Percentiles rank a stretch among this genome's conserved stretches.
phyloP scores from a whole-genome alignment of 495 filamentous ascomycete species.

The Achaetomiella virescens region DNA sequence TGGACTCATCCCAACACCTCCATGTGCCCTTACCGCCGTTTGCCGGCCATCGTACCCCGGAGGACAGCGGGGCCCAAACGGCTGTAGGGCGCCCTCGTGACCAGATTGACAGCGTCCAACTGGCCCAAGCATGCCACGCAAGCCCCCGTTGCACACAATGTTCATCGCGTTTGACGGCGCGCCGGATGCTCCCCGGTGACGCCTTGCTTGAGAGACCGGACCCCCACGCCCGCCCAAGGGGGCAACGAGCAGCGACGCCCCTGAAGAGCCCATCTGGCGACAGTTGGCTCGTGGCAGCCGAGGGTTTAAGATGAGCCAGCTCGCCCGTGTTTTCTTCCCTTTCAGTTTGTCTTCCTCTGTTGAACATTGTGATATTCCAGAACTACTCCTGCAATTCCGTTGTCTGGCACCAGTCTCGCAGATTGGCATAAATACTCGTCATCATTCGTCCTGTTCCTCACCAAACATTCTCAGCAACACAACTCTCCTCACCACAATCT shows the following conservation, averaged over 20 bases:
- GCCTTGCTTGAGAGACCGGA: not conserved
- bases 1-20: not conserved
- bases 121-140: slow-evolving; percentile 12
- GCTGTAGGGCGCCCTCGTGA: not conserved
- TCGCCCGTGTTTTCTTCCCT: not conserved
- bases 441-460: no score
- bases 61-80: not conserved
- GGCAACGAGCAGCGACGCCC: slow-evolving; percentile 4
- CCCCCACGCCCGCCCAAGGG: slow-evolving; percentile 10
- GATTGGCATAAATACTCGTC: no score
- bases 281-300: not conserved
- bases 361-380: no score
- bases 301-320: not conserved
- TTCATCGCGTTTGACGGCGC: not conserved
- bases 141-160: slow-evolving; percentile 1
- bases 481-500: not conserved
- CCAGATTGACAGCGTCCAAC: not conserved
- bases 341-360: no score
- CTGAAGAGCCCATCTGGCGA: not conserved
- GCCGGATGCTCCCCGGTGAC: not conserved
- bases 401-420: no score
- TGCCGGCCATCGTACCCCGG: slow-evolving; percentile 1
- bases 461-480: not conserved
- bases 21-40: not conserved
- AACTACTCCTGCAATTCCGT: no score